Conservation (phyloP, 768 basidiomycete genomes). For the Pleurotus platypus region DNA sequence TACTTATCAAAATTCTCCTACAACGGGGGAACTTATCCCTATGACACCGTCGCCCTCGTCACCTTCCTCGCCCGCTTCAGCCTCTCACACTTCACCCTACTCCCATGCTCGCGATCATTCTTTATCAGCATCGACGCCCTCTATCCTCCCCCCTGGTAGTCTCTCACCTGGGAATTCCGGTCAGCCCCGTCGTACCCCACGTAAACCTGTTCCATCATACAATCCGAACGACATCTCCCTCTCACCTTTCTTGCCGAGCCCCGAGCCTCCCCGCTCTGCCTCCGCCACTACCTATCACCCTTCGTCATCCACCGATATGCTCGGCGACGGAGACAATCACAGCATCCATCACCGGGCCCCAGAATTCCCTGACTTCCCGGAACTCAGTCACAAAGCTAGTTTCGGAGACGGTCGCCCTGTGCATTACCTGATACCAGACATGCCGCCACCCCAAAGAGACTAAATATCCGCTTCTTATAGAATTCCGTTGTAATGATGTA, state of each 20-base stretch:
- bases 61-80: not conserved
- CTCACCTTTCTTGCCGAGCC: slow-evolving; percentile 13
- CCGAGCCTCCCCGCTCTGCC: slow-evolving; percentile 3
- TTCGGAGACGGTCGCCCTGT: slow-evolving; percentile 39
- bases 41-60: not conserved
- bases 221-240: slow-evolving; percentile 24
- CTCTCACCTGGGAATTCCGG: not conserved
- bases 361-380: slow-evolving; percentile 7
- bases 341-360: not conserved
- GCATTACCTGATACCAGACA: slow-evolving; percentile 60
- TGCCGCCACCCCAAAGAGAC: slow-evolving; percentile 36
- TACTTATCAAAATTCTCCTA: not conserved
- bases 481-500: not conserved
- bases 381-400: slow-evolving; percentile 37
- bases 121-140: not conserved
- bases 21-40: not conserved
- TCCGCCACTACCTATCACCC: not conserved
- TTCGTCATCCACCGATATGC: slow-evolving; percentile 10
- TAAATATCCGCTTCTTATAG: slow-evolving; percentile 6
- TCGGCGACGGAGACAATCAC: slow-evolving; percentile 8
- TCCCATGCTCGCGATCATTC: slow-evolving; percentile 1
- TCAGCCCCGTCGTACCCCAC: slow-evolving; percentile 28
- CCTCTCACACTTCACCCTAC: not conserved
- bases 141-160: slow-evolving; percentile 3
- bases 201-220: slow-evolving; percentile 60